Conservation (phyloP, 140 eudicot species). For the Stevia rebaudiana region DNA sequence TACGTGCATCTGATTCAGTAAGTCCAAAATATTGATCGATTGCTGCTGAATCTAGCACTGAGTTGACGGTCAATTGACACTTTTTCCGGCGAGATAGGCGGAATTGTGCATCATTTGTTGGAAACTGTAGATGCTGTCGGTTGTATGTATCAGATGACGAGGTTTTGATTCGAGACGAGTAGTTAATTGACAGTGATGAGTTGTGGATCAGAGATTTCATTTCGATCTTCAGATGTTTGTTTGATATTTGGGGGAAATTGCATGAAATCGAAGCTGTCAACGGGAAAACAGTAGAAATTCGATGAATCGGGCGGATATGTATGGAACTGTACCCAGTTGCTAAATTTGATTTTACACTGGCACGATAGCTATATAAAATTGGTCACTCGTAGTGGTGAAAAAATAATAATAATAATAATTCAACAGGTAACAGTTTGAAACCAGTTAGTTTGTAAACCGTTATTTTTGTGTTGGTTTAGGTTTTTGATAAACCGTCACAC, state of each 20-base stretch:
- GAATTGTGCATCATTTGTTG: constrained; percentile 3
- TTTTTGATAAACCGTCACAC: no score
- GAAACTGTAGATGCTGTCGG: constrained; percentile 15
- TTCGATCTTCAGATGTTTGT: constrained; percentile 19
- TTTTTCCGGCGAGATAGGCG: constrained; percentile 17
- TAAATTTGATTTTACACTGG: no score
- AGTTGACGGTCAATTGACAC: constrained; percentile 16
- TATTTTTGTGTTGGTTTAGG: no score
- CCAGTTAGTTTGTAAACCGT: no score
- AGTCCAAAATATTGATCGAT: constrained; percentile 39
- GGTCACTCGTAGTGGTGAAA: no score
- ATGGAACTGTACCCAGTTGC: no score
- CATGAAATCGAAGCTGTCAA: constrained; percentile 15
- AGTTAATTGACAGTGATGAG: constrained; percentile 26
- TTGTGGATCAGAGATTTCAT: constrained; percentile 51
- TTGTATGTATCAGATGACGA: constrained; percentile 13
- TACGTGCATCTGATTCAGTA: constrained; percentile 37
- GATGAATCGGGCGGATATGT: neutral
- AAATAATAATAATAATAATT: no score
- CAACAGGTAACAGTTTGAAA: no score
- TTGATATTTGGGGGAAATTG: constrained; percentile 2
- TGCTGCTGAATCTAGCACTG: constrained; percentile 47
- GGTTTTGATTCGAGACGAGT: constrained; percentile 6
- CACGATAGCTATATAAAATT: no score
- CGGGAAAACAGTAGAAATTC: constrained; percentile 17